Conservation (phyloP, 2,329 filamentous ascomycete genomes). For the Zelopaecilomyces penicillatus region DNA sequence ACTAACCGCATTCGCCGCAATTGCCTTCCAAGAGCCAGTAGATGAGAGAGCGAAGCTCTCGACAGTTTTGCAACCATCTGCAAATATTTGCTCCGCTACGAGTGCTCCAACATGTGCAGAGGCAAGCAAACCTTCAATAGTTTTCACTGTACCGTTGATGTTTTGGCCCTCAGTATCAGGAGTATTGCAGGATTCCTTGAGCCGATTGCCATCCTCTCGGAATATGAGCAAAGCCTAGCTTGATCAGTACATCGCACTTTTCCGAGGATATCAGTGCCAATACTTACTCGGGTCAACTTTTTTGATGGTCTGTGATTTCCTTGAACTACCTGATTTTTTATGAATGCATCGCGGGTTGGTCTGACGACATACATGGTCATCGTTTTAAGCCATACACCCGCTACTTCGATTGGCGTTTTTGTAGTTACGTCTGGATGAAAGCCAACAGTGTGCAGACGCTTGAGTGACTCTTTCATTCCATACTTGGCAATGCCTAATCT, state of each 20-base stretch:
- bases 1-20: slow-evolving; percentile 18
- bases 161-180: too few relatives aligned
- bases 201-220: too few relatives aligned
- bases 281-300: too few relatives aligned
- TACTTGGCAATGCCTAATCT: slow-evolving; percentile 5
- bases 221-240: too few relatives aligned
- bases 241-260: too few relatives aligned
- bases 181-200: too few relatives aligned
- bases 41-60: slow-evolving; percentile 15
- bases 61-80: slow-evolving; percentile 15
- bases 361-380: neutral
- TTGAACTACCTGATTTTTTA: too few relatives aligned
- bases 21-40: slow-evolving; percentile 14
- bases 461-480: slow-evolving; percentile 9
- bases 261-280: too few relatives aligned
- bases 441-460: slow-evolving; percentile 7
- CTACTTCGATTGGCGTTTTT: slow-evolving; percentile 5
- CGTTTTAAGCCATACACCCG: slow-evolving; percentile 1
- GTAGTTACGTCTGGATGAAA: slow-evolving; percentile 13
- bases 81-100: slow-evolving; percentile 12
- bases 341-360: neutral
- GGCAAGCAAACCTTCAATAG: too few relatives aligned
- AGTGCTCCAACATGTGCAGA: slow-evolving; percentile 11
- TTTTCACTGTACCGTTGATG: too few relatives aligned
- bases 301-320: too few relatives aligned